Conservation (phyloP, 2,329 filamentous ascomycete genomes). For the Colletotrichum sp. region DNA sequence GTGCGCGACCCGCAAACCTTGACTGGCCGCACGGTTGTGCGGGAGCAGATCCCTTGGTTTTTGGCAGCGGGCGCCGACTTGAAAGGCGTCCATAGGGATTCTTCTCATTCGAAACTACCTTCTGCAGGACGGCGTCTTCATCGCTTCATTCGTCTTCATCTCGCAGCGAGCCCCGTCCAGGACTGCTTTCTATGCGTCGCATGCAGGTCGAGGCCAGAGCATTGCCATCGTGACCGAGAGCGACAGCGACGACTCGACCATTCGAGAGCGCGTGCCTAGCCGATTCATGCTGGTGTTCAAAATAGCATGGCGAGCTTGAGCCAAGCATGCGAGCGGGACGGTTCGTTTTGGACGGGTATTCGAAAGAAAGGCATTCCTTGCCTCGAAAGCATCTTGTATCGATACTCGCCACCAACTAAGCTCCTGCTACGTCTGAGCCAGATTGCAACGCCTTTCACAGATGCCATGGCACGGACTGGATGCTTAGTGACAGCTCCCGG, state of each 20-base stretch:
- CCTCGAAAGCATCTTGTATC: not conserved
- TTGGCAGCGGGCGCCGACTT: not conserved
- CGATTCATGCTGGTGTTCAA: not conserved
- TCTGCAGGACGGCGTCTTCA: not conserved
- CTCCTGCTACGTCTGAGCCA: not conserved
- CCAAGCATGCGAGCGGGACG: not conserved
- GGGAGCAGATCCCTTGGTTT: not conserved
- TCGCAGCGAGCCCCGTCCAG: not conserved
- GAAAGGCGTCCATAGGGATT: not conserved
- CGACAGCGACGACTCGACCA: not conserved
- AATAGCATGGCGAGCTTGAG: not conserved
- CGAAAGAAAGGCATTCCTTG: not conserved
- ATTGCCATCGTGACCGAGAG: not conserved
- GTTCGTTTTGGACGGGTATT: not conserved
- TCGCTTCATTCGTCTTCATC: not conserved
- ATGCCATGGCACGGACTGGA: not conserved
- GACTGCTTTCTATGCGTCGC: not conserved
- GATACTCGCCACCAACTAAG: constrained; percentile 11
- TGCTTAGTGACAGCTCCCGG: not conserved
- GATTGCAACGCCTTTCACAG: not conserved
- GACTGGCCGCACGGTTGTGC: constrained; percentile 2
- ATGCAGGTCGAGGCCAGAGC: not conserved
- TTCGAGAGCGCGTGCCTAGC: not conserved
- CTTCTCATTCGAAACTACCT: not conserved
- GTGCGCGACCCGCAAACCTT: constrained; percentile 1